These are phyloP conservation scores for Colletotrichum sp. DNA, from an alignment of 2,329 filamentous ascomycete species.

Conservation along the genomic window DNA sequence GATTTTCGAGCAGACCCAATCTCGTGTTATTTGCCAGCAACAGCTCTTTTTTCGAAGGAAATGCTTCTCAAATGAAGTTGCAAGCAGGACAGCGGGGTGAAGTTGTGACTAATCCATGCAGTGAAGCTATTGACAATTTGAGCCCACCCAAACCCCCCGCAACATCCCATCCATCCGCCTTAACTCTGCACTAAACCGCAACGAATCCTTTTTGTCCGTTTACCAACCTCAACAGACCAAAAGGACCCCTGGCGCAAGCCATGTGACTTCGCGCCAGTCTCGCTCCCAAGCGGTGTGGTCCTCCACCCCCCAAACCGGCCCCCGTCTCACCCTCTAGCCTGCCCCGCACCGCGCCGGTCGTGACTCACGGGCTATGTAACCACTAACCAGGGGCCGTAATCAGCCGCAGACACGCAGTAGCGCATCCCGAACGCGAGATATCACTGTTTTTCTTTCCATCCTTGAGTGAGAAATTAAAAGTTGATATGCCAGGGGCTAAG, in stretches of 20 bases:
- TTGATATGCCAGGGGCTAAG: background rate
- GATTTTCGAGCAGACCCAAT: background rate
- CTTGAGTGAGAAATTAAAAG: background rate
- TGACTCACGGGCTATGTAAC: constrained; percentile 28
- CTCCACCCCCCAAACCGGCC: background rate
- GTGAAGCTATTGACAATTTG: background rate
- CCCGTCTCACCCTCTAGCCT: background rate
- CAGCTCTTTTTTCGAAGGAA: background rate
- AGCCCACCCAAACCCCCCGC: background rate
- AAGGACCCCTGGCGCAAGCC: constrained; percentile 14
- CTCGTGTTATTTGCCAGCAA: background rate
- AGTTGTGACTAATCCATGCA: background rate
- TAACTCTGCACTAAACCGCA: background rate
- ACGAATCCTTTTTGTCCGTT: background rate
- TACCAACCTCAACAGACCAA: background rate
- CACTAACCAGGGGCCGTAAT: background rate
- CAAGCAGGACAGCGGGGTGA: background rate
- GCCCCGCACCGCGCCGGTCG: constrained; percentile 14
- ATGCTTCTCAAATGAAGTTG: background rate
- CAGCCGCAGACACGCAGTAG: background rate
- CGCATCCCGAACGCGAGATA: background rate
- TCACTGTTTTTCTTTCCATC: background rate
- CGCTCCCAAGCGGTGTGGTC: constrained; percentile 20
- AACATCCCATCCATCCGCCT: background rate
- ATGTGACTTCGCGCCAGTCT: constrained; percentile 36